Evolutionary conservation across 2,329 filamentous ascomycete species (phyloP).

Genomic region (Fusarium nurragi): DNA sequence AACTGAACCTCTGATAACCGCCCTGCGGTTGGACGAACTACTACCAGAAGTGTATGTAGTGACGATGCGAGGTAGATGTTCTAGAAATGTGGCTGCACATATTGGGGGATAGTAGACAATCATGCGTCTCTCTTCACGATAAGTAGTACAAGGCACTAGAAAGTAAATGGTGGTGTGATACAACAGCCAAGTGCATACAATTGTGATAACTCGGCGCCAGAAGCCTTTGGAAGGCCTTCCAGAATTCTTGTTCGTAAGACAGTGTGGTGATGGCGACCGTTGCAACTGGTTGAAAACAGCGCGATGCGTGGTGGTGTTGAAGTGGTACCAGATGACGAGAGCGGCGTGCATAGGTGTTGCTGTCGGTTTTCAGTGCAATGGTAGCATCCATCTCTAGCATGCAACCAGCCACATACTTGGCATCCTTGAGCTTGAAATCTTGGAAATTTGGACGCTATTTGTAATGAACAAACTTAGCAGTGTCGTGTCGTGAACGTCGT

Average conservation of each 20-base stretch:
- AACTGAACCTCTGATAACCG: constrained; percentile 12
- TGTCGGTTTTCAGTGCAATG: constrained; percentile 18
- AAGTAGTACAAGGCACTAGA: constrained; percentile 12
- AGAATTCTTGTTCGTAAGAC: not conserved
- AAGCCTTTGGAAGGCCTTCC: not conserved
- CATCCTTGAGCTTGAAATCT: constrained; percentile 16
- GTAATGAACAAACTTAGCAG: not conserved
- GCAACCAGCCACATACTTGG: constrained; percentile 13
- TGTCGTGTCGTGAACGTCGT: not conserved
- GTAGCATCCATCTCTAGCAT: constrained; percentile 34
- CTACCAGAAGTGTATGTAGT: constrained; percentile 8
- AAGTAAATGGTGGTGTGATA: constrained; percentile 27
- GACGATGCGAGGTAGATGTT: constrained; percentile 19
- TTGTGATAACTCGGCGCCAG: not conserved
- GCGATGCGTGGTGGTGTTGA: constrained; percentile 34
- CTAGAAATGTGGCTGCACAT: constrained; percentile 38
- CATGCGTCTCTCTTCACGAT: constrained; percentile 14
- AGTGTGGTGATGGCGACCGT: constrained; percentile 19
- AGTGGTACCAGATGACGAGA: constrained; percentile 41
- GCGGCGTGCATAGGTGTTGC: constrained; percentile 36
- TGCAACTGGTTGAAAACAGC: constrained; percentile 25
- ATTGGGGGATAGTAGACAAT: constrained; percentile 3
- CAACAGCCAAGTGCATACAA: constrained; percentile 13
- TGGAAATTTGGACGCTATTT: constrained; percentile 8
- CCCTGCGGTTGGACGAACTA: not conserved